phyloP scores from a whole-genome alignment of 1,284 basidiomycete genomes.

The Quambalaria eucalypti region DNA sequence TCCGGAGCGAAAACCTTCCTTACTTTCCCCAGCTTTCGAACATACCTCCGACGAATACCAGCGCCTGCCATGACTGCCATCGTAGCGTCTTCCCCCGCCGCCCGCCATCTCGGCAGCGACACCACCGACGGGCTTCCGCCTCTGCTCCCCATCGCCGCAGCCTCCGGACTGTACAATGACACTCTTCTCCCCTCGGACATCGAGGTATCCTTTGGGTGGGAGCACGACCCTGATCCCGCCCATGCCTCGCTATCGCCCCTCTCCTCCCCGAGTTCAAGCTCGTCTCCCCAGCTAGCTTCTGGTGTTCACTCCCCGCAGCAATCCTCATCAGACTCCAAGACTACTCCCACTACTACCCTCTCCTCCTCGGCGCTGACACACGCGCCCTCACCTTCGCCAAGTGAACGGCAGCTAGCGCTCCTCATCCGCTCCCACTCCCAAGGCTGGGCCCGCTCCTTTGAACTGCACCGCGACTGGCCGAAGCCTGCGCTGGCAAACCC shows the following conservation, averaged over 20 bases:
- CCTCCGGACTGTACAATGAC: no score
- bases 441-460: slow-evolving; percentile 35
- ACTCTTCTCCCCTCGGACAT: neutral
- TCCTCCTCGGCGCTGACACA: slow-evolving; percentile 2
- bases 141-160: no score
- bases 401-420: slow-evolving; percentile 8
- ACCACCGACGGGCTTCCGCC: no score
- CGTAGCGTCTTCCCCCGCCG: no score
- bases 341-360: neutral
- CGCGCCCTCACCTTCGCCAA: neutral
- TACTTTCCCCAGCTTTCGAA: no score
- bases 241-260: neutral
- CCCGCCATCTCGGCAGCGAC: no score
- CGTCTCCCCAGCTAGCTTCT: neutral
- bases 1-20: no score
- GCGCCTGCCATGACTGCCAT: no score
- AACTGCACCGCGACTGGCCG: slow-evolving; percentile 19
- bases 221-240: neutral
- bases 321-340: neutral
- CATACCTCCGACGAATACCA: no score
- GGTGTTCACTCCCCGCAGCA: no score
- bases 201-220: neutral
- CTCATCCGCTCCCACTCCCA: slow-evolving; percentile 26
- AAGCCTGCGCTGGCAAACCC: slow-evolving; percentile 2
- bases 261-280: neutral